A percentile compares a stretch with the other conserved stretches of the same genome.
These are phyloP conservation scores for Hanseniaspora nectarophila DNA, from an alignment of 805 yeast species.

Conservation along the genomic window DNA sequence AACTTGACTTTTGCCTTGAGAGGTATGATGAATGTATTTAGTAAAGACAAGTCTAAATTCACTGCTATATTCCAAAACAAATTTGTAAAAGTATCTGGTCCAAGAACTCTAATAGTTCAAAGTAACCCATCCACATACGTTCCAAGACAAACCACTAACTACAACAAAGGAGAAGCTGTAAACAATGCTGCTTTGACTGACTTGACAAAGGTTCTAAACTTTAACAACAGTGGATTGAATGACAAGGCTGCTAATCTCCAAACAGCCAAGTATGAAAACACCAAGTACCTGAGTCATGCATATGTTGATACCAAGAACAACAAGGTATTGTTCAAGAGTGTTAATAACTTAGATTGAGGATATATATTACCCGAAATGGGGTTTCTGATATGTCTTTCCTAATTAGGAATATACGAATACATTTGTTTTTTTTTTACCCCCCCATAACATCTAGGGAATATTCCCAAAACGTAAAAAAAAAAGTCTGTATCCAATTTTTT, in stretches of 20 bases:
- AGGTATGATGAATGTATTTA: neutral
- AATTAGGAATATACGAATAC: neutral
- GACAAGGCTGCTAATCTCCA: neutral
- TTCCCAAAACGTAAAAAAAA: too few species aligned
- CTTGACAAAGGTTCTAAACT: neutral
- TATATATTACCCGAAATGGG: neutral
- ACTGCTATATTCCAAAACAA: conserved; percentile 10
- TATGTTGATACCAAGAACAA: conserved; percentile 19
- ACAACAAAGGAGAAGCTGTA: conserved; percentile 7
- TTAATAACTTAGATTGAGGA: conserved; percentile 17
- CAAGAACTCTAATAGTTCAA: conserved; percentile 28
- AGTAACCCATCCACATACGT: conserved; percentile 15
- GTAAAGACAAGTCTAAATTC: neutral
- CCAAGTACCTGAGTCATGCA: conserved; percentile 22
- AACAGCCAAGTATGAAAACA: conserved; percentile 6
- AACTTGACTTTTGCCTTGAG: neutral
- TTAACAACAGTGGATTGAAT: conserved; percentile 1
- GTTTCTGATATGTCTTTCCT: neutral
- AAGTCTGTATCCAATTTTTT: too few species aligned
- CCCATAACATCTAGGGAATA: too few species aligned
- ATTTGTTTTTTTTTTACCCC: too few species aligned
- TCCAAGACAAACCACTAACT: conserved; percentile 7
- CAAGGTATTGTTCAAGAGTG: conserved; percentile 20
- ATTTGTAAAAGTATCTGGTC: conserved; percentile 26
- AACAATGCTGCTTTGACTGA: conserved; percentile 3